Conservation (phyloP, 2,329 filamentous ascomycete species). For the Epichloe sibirici region DNA sequence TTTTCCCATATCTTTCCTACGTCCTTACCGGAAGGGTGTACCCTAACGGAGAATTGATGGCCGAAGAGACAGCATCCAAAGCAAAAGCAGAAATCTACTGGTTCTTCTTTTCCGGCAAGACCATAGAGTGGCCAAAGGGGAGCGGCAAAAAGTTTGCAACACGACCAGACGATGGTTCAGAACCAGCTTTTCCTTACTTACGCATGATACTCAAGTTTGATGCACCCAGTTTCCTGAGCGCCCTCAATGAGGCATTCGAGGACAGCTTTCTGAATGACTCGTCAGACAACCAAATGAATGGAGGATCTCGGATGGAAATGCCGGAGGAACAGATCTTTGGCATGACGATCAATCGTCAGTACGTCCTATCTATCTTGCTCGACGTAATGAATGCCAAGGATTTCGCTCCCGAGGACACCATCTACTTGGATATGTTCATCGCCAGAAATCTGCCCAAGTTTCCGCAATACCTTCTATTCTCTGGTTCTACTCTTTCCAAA, state of each 20-base stretch:
- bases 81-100: constrained; percentile 87
- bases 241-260: constrained; percentile 94
- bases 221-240: constrained; percentile 83
- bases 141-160: constrained; percentile 50
- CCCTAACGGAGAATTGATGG: constrained; percentile 66
- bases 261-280: constrained; percentile 83
- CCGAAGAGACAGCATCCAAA: constrained; percentile 56
- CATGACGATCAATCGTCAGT: constrained; percentile 75
- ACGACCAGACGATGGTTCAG: constrained; percentile 38
- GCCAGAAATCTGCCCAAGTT: constrained; percentile 94
- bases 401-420: constrained; percentile 69
- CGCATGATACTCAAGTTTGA: constrained; percentile 78
- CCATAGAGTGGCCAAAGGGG: constrained; percentile 60
- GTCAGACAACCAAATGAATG: constrained; percentile 48
- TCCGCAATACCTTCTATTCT: constrained; percentile 84
- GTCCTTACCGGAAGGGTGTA: constrained; percentile 84
- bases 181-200: constrained; percentile 77
- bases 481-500: constrained; percentile 71
- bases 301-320: constrained; percentile 35
- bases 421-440: constrained; percentile 98
- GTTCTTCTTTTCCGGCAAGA: constrained; percentile 82
- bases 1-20: constrained; percentile 92
- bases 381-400: constrained; percentile 75
- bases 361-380: constrained; percentile 78
- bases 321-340: constrained; percentile 56